Evolutionary conservation across 495 filamentous ascomycete species (phyloP).

Genomic region (Lasiosphaeriaceae sp.): DNA sequence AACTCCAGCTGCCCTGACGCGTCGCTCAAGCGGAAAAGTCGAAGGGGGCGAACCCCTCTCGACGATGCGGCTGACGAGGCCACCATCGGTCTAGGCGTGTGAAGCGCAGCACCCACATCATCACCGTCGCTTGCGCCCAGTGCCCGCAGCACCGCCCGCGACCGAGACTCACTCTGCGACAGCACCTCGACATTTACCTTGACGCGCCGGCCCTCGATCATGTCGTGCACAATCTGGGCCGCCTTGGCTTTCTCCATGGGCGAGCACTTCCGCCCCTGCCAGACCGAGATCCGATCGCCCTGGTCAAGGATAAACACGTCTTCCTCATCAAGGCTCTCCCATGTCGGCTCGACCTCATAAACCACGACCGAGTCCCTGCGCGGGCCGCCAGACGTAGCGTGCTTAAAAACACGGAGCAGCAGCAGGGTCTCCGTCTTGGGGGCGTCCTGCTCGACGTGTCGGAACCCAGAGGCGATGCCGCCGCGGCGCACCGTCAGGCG

Average conservation of each 20-base stretch:
- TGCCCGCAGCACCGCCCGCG: constrained; percentile 48
- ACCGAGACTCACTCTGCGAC: constrained; percentile 52
- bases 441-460: constrained; percentile 49
- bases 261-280: constrained; percentile 59
- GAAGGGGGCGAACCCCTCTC: constrained; percentile 28
- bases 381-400: constrained; percentile 23
- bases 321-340: constrained; percentile 55
- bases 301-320: constrained; percentile 61
- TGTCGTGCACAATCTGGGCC: constrained; percentile 58
- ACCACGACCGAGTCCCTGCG: constrained; percentile 49
- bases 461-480: constrained; percentile 58
- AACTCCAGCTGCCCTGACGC: constrained; percentile 50
- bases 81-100: constrained; percentile 18
- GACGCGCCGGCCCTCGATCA: constrained; percentile 33
- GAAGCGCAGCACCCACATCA: background rate
- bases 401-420: constrained; percentile 56
- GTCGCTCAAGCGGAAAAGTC: constrained; percentile 54
- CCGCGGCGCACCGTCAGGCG: constrained; percentile 50
- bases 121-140: constrained; percentile 47
- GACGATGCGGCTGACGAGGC: constrained; percentile 16
- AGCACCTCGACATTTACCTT: constrained; percentile 58
- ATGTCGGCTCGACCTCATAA: constrained; percentile 59
- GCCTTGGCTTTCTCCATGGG: constrained; percentile 65
- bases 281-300: constrained; percentile 59
- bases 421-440: constrained; percentile 37